Conservation (phyloP, 768 basidiomycete species). For the Phlebiopsis flavidoalba region DNA sequence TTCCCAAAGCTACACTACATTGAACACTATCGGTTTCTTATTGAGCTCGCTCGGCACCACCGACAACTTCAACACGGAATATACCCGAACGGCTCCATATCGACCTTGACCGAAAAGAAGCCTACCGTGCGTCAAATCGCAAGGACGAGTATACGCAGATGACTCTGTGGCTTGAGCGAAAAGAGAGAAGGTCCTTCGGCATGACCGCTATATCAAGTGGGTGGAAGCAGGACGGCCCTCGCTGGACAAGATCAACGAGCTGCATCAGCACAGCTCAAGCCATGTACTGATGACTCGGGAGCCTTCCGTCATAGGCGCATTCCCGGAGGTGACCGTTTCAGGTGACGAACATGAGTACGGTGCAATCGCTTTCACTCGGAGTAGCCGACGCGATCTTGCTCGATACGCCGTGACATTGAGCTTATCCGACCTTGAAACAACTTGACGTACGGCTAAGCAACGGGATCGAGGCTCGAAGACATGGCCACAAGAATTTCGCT, state of each 20-base stretch:
- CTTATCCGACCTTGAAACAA: no score
- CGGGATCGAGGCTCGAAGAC: constrained; percentile 15
- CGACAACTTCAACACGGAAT: constrained; percentile 20
- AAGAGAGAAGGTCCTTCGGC: constrained; percentile 27
- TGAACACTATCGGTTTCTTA: constrained; percentile 15
- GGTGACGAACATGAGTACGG: constrained; percentile 23
- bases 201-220: constrained; percentile 18
- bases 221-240: not conserved
- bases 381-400: no score
- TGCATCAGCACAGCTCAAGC: constrained; percentile 7
- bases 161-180: constrained; percentile 31
- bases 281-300: constrained; percentile 22
- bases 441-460: constrained; percentile 16
- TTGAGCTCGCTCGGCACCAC: constrained; percentile 15
- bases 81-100: constrained; percentile 14
- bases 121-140: constrained; percentile 4
- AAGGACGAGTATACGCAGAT: constrained; percentile 32
- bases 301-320: constrained; percentile 19
- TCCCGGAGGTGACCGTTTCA: constrained; percentile 19
- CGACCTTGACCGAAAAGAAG: constrained; percentile 9
- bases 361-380: constrained; percentile 22
- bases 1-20: constrained; percentile 21
- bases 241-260: not conserved
- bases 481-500: constrained; percentile 1
- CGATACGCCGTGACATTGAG: constrained; percentile 21